Evolutionary conservation across 345 rosid species (phyloP), one percentile per base, ranked within the genome.

Genomic region (Kernera saxatilis): DNA sequence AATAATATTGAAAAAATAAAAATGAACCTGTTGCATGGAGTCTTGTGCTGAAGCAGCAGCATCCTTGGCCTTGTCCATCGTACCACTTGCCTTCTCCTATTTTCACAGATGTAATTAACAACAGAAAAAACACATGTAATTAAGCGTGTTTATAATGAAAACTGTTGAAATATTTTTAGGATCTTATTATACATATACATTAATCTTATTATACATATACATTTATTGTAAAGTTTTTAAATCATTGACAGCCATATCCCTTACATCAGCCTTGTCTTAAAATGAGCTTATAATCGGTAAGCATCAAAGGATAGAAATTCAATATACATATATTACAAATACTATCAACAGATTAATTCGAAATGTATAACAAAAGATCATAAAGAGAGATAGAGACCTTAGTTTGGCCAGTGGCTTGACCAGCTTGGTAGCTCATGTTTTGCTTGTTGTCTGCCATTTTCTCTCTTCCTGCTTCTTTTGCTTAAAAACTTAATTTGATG

Each of bases 11-110:
- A 12, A 17, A 49, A 3, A 51, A 43, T 3, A 0, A 12, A 29
- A 14, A 0, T 1, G 13, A 46, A 90, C 96, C 82, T 85, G 81
- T 75, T 80, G 83, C 26, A 84, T n/a, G 37, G 90, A 75, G 13
- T 87, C 90, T 81, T 63, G 83, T 1, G 90, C 86, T 26, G 92
- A 82, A 65, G 84, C 86, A 41, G 90, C 93, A 27, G 84, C 79
- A 79, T 81, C 70, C 44, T 60, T 53, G 2, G 88, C 87, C 74
- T 8, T 85, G 65, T 84, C 93, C 84, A 84, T 79, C 79, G 86
- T 8, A 64, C 58, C 74, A 70, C 85, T 55, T 36, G 81, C 80
- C 80, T 85, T 89, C 75, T 86, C 96, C 96, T 91, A 79, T n/a
- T n/a, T n/a, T n/a, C n/a, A n/a, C n/a, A n/a, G n/a, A n/a, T n/a